Evolutionary conservation across 371 early-diverging fungal genomes (phyloP), one percentile per base, ranked within the genome.

Genomic region (Mucor piriformis): DNA sequence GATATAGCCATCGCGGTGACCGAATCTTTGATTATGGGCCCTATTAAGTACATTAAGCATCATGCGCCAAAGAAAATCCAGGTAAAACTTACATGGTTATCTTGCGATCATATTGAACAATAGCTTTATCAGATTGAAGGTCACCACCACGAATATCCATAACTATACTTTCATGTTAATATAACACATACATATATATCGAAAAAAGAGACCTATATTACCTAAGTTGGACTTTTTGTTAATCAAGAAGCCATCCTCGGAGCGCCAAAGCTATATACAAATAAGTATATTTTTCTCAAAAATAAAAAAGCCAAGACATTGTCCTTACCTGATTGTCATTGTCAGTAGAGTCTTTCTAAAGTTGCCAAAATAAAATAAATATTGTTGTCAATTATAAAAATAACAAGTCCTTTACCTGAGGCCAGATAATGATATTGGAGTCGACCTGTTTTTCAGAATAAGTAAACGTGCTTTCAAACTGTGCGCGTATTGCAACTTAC

Each of bases 61-160:
- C 6, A 24, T 53, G 48, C 34, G 18, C 48, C 23, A 29, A 40
- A 5, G 6, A 12, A 15, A 33, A 21, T 48, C 21, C 18, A 20
- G 8, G 10, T 20, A 7, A 6, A 44, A 29, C 63, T 54, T 67
- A 63, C 67, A 63, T 62, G 43, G 67, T 67, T 18, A 63, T 58
- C 35, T 79, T 79, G 35, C 79, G 70, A 11, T 69, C 64, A 37
- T 74, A 79, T 49, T 79, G 79, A 38, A 79, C 72, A 50, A 79
- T 66, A 0, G 57, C 37, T 27, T 69, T 76, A 54, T 79, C 76
- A 13, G 62, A 58, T 33, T 67, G 57, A 23, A 78, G 69, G 35
- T 78, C 75, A 54, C 74, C 78, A 40, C 79, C 79, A 53, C 79
- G 79, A 35, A 79, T 71, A 61, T 79, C 79, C 21, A 79, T 59